Base-by-base conservation (phyloP, 2,329 filamentous ascomycete species). In the Stemphylium vesicarium region DNA sequence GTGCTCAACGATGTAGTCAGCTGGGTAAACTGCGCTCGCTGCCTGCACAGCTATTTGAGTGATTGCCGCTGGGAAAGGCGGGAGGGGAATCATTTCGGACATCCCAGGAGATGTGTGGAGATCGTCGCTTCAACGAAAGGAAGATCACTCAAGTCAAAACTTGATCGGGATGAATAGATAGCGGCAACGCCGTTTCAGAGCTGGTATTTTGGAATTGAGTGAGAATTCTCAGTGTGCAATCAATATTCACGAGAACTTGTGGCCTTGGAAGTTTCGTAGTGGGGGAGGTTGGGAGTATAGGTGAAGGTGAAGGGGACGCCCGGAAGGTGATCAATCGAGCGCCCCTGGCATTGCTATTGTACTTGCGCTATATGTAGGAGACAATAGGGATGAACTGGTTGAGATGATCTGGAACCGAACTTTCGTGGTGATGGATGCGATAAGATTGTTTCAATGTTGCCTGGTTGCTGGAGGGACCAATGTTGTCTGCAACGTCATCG, bases 1-100 rank as follows among this genome's bases (percentile, higher is more conserved):
- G 12, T 64, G 62, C 24, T 58, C 43, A 32, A 66, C 63, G 50
- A 67, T 50, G n/a, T 60, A 55, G n/a, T 56, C 45, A 4, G 54
- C 24, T 7, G 63, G 56, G 20, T 48, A 60, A 31, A 39, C 13
- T 10, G 37, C 26, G 6, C 20, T 37, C 7, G 57, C 37, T 18
- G 47, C 44, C 24, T 63, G 50, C 10, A 66, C 59, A 2, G 47
- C 54, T 11, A 44, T 52, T 13, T 63, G 54, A 12, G 60, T 63
- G 18, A 68, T 50, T 18, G 68, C 59, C 9, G 53, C 33, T 1
- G 57, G 51, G 26, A 67, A 63, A 3, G 38, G 33, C 5, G 60
- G 50, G 8, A 67, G 54, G 6, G 52, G 16, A 15, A 12, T 20
- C n/a, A 13, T 38, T n/a, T 12, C n/a, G 40, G 57, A 41, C 57